phyloP scores from a whole-genome alignment of 2,329 filamentous ascomycete genomes.

The Podosphaera leucotricha region DNA sequence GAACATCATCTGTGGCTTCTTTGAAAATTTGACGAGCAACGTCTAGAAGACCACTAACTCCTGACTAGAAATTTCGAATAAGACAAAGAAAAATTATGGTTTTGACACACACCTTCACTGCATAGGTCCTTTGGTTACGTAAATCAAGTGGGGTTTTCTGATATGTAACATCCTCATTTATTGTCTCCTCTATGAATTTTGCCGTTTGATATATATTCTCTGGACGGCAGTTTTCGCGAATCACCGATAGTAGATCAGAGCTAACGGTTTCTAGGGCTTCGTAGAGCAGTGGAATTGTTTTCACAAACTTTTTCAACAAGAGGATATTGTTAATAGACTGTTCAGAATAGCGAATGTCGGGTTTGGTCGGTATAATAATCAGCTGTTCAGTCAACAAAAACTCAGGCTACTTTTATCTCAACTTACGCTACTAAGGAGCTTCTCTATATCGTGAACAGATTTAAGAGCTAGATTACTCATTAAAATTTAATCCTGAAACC shows the following conservation, averaged over 20 bases:
- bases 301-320: conserved; percentile 62
- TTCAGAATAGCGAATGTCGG: conserved; percentile 45
- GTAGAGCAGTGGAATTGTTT: conserved; percentile 40
- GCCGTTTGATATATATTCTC: conserved; percentile 36
- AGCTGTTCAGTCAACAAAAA: conserved; percentile 26
- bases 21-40: conserved; percentile 77
- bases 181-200: conserved; percentile 38
- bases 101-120: conserved; percentile 37
- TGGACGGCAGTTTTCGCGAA: conserved; percentile 45
- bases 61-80: conserved; percentile 27
- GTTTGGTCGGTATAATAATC: conserved; percentile 47
- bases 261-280: conserved; percentile 41
- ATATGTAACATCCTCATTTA: conserved; percentile 65
- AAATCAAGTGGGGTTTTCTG: conserved; percentile 62
- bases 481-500: neutral
- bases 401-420: too few species aligned
- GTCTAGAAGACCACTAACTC: conserved; percentile 67
- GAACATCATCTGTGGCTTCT: conserved; percentile 59
- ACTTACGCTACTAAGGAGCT: conserved; percentile 47
- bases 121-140: conserved; percentile 74
- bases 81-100: neutral
- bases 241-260: conserved; percentile 39
- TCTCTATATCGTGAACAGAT: conserved; percentile 56
- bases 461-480: conserved; percentile 33
- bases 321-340: conserved; percentile 71